Conservation (phyloP, 83 land plant species). For the Diphasiastrum complanatum region DNA sequence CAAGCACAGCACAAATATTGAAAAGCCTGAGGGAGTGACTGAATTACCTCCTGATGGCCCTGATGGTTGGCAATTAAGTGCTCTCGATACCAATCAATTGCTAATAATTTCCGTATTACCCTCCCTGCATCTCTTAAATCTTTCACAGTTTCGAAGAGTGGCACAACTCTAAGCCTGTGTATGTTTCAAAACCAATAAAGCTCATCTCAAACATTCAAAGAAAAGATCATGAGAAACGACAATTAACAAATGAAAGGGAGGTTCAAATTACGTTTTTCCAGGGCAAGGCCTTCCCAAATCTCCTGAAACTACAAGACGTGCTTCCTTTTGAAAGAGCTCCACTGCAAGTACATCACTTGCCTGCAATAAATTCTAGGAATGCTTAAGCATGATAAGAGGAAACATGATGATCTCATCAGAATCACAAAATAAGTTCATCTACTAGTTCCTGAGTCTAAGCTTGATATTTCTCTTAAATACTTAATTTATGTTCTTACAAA, state of each 20-base stretch:
- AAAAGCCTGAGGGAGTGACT: background rate
- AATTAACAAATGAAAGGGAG: constrained; percentile 1
- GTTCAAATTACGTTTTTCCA: constrained; percentile 48
- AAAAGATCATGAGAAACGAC: background rate
- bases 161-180: constrained; percentile 80
- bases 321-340: constrained; percentile 92
- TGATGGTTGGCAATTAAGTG: constrained; percentile 76
- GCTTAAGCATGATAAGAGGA: too few species aligned
- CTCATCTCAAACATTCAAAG: background rate
- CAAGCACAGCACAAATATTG: background rate
- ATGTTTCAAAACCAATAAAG: background rate
- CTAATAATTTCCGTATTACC: constrained; percentile 66
- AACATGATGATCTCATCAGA: too few species aligned
- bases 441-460: too few species aligned
- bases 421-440: too few species aligned
- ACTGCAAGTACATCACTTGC: constrained; percentile 93
- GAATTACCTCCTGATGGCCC: constrained; percentile 76
- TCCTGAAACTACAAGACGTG: constrained; percentile 72
- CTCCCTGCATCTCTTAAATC: constrained; percentile 76
- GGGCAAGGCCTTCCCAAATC: constrained; percentile 77
- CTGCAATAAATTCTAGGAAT: constrained; percentile 26
- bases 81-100: constrained; percentile 83
- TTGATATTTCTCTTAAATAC: too few species aligned
- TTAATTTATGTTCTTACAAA: too few species aligned
- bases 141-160: constrained; percentile 90